Conservation (phyloP, 2,329 filamentous ascomycete genomes). For the Bipolaris oryzae region DNA sequence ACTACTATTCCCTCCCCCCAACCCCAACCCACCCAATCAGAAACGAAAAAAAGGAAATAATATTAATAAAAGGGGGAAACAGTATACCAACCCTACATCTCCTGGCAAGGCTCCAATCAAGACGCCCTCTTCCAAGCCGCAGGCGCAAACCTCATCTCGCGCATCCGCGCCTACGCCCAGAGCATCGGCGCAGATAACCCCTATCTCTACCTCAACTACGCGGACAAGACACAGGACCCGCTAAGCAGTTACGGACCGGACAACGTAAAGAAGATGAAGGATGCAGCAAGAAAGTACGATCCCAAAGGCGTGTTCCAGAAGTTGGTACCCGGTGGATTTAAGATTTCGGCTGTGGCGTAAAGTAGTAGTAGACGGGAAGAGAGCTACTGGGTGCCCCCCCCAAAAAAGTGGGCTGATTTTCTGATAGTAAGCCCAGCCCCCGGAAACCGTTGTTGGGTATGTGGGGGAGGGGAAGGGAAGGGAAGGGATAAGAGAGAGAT, state of each 20-base stretch:
- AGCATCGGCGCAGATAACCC: slow-evolving; percentile 31
- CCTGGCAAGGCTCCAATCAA: slow-evolving; percentile 30
- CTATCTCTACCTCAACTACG: slow-evolving; percentile 46
- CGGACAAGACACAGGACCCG: slow-evolving; percentile 26
- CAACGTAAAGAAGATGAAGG: slow-evolving; percentile 29
- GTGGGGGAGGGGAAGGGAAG: too few relatives aligned
- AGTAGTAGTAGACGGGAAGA: too few relatives aligned
- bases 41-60: too few relatives aligned
- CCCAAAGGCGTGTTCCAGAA: slow-evolving; percentile 33
- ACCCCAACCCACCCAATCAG: too few relatives aligned
- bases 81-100: slow-evolving; percentile 32
- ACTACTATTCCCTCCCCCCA: too few relatives aligned
- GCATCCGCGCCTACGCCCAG: slow-evolving; percentile 23
- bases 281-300: slow-evolving; percentile 29
- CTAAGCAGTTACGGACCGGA: slow-evolving; percentile 29
- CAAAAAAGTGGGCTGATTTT: too few relatives aligned
- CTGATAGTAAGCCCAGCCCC: too few relatives aligned
- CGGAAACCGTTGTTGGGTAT: too few relatives aligned
- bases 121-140: slow-evolving; percentile 27
- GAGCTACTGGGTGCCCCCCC: too few relatives aligned
- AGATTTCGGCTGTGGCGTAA: slow-evolving; percentile 22
- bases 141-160: slow-evolving; percentile 22
- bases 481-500: too few relatives aligned
- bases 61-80: too few relatives aligned
- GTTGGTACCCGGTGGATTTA: slow-evolving; percentile 36